Percentiles rank a stretch among this genome's conserved stretches.
Conservation (phyloP, 106 monocot species). For the Dendrobium huoshanense region DNA sequence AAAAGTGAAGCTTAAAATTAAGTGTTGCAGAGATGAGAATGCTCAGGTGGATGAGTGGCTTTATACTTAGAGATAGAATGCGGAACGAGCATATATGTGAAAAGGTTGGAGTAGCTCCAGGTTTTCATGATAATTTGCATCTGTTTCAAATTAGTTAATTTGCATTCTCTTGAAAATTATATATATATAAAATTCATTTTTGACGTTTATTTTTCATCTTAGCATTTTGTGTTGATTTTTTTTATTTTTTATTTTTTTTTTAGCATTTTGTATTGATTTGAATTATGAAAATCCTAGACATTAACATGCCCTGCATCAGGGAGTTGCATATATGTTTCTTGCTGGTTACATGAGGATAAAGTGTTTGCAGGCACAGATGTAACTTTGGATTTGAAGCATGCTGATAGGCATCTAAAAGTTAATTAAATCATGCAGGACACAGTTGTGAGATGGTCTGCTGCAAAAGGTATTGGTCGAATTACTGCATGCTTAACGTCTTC, state of each 20-base stretch:
- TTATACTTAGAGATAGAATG: too few species aligned
- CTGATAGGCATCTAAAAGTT: neutral
- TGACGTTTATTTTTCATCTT: neutral
- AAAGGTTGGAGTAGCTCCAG: too few species aligned
- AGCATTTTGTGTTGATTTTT: too few species aligned
- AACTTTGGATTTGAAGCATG: neutral
- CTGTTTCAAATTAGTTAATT: neutral
- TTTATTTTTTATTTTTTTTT: too few species aligned
- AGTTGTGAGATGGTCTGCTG: slow-evolving; percentile 94
- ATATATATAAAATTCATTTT: neutral
- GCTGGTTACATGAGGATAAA: neutral
- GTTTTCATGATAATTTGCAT: neutral
- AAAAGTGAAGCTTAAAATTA: too few species aligned
- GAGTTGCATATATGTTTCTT: neutral
- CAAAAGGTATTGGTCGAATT: slow-evolving; percentile 94
- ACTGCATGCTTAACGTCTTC: slow-evolving; percentile 73
- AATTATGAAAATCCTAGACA: neutral
- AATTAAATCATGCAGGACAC: slow-evolving; percentile 60
- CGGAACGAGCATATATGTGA: too few species aligned
- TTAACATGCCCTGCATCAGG: neutral
- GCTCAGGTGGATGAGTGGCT: too few species aligned
- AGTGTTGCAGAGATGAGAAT: too few species aligned
- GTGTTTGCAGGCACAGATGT: neutral
- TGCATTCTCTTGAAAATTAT: neutral
- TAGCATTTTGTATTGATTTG: neutral